Evolutionary conservation across 208 protist species (phyloP).

Genomic region (Leishmania lainsoni): DNA sequence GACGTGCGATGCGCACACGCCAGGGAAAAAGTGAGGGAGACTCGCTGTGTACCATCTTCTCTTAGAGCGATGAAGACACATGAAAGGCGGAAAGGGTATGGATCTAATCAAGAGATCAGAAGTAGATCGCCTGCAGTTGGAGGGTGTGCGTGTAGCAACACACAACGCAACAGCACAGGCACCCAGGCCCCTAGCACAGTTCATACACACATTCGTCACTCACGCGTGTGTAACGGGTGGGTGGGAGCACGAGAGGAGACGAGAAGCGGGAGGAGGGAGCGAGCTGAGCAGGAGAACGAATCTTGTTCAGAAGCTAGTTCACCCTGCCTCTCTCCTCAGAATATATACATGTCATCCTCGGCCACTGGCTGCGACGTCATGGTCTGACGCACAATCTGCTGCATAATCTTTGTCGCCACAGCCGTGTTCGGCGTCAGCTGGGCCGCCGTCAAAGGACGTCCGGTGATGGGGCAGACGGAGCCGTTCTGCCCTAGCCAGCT

Average conservation of each 20-base stretch:
- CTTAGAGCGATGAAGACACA: background rate
- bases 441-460: slow-evolving; percentile 67
- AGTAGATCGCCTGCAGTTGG: slow-evolving; percentile 9
- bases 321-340: slow-evolving; percentile 42
- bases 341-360: slow-evolving; percentile 90
- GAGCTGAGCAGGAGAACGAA: background rate
- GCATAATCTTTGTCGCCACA: slow-evolving; percentile 73
- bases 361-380: slow-evolving; percentile 63
- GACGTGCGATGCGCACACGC: background rate
- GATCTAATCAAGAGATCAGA: background rate
- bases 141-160: background rate
- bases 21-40: background rate
- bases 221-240: background rate
- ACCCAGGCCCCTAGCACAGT: background rate
- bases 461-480: slow-evolving; percentile 90
- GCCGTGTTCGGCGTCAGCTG: slow-evolving; percentile 73
- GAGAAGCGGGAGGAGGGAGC: background rate
- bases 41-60: background rate
- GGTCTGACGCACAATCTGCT: slow-evolving; percentile 77
- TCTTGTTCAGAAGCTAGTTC: background rate
- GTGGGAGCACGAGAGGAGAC: background rate
- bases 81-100: background rate
- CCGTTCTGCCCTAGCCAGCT: slow-evolving; percentile 89
- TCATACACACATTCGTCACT: background rate
- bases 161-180: background rate